Evolutionary conservation across 106 monocot genomes (phyloP), one percentile per base, ranked within the genome.

Genomic region (Apostasia shenzhenica): DNA sequence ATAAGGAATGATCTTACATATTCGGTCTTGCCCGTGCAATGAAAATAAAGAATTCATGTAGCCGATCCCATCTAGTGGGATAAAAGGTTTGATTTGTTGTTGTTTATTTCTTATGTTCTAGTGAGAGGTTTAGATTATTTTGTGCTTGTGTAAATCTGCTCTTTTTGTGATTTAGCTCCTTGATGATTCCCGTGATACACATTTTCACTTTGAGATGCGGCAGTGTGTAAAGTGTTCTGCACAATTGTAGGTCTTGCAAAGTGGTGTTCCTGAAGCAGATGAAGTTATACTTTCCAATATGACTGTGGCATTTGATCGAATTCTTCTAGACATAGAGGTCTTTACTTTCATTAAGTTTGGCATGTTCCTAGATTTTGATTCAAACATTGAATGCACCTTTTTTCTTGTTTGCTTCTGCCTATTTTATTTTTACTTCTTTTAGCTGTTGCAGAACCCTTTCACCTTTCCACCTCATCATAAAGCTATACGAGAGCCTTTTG

Each of bases 401-500:
- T 26, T 42, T 46, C 55, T 60, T 46, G 38, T 49, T 37, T 43
- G 54, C 41, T 6, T 48, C 6, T 43, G 2, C 9, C 53, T 45
- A 57, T 6, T 14, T 69, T 55, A 53, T 56, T 46, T 43, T 26
- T 58, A 13, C 61, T 14, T 14, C 44, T 60, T 54, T 9, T 72
- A 52, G 56, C 26, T 72, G 55, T 77, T 88, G 80, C 84, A 95
- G 95, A 76, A 88, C 72, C 91, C 91, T 8, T 95, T 80, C 77
- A 70, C 54, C 5, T 91, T 95, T 82, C 43, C 77, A 63, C 76
- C 88, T 78, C 56, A 86, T 74, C 95, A 95, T 62, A 84, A 75
- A 83, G 88, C 91, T 59, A 79, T 84, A 71, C 76, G 95, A 61
- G 88, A 91, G 67, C 95, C 95, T 67, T 95, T 95, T 76, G 95